Evolutionary conservation across 768 basidiomycete species (phyloP).

Genomic region (Psilocybe tampanensis): DNA sequence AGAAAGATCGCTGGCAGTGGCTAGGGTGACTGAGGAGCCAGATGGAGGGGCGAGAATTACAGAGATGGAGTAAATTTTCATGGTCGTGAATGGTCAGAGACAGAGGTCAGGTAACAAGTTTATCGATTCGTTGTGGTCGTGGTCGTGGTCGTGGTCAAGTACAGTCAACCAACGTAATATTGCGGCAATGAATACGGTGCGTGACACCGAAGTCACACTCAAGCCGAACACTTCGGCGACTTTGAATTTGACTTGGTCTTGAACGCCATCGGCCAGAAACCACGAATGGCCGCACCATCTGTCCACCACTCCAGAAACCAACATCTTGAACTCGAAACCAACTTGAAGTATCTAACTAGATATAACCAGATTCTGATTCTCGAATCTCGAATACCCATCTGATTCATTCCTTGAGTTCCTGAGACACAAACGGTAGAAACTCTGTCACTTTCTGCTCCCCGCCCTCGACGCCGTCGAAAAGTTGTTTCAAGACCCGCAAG

Average conservation of each 20-base stretch:
- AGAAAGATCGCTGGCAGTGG: slow-evolving; percentile 76
- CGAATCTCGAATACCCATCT: neutral
- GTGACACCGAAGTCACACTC: neutral
- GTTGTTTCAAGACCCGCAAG: slow-evolving; percentile 28
- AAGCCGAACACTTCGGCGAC: too few relatives aligned
- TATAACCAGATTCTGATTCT: too few relatives aligned
- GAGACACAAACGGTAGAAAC: neutral
- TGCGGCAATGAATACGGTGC: neutral
- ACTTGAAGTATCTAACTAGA: too few relatives aligned
- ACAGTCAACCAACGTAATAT: neutral
- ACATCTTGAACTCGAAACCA: too few relatives aligned
- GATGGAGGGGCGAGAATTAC: slow-evolving; percentile 69
- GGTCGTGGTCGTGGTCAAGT: neutral
- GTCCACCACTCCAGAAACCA: too few relatives aligned
- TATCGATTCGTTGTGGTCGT: neutral
- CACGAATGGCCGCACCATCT: too few relatives aligned
- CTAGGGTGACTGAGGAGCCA: slow-evolving; percentile 64
- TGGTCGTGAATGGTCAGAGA: slow-evolving; percentile 27
- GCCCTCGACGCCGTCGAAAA: slow-evolving; percentile 33
- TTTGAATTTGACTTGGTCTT: too few relatives aligned
- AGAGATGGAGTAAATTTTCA: slow-evolving; percentile 89
- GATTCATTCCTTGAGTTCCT: neutral
- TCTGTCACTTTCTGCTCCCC: slow-evolving; percentile 12
- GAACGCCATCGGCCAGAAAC: too few relatives aligned
- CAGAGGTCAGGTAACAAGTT: neutral